Evolutionary conservation across 2,329 filamentous ascomycete species (phyloP), one percentile per base, ranked within the genome.

Genomic region (Claviceps spartinae): DNA sequence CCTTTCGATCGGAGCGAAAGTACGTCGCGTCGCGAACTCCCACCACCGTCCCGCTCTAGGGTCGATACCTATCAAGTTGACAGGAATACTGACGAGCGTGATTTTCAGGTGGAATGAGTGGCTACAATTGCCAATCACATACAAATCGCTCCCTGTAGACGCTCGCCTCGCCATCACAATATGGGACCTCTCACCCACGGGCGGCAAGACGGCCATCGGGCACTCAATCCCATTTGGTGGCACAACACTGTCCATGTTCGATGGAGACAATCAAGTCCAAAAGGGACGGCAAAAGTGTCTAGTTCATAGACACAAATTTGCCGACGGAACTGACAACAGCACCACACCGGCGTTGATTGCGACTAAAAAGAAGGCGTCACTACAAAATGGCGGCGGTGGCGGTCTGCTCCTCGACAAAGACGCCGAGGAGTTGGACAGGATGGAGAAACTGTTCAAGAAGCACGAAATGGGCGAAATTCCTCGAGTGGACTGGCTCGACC

Each of bases 381-480:
- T 72, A 2, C 74, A 69, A 52, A 76, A 73, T 42, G 72, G 71
- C 5, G 70, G 71, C 1, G 68, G 75, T 1, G 70, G 71, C 1
- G 68, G 75, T 1, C 70, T 75, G 2, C 65, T 72, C 0, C 70
- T 79, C n/a, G 81, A 86, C 53, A 84, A 84, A 59, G 82, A 94
- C 54, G 71, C 71, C n/a, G 82, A 88, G 50, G 93, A 98, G 67
- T 77, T 96, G 55, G 89, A 96, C 60, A 78, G 93, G 18, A 78
- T 98, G 59, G 90, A 97, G 63, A 84, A 82, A 51, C 68, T 97
- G 22, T 86, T 98, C 64, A 98, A 98, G 69, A 95, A 95, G 68
- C 93, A 97, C 63, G 94, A 98, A 64, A 94, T 96, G 85, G 90
- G 89, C 18, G 93, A 98, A 65, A 91, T 98, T 26, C 83, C 88